Evolutionary conservation across 495 filamentous ascomycete species (phyloP).

Genomic region (Hyaloscypha finlandica): DNA sequence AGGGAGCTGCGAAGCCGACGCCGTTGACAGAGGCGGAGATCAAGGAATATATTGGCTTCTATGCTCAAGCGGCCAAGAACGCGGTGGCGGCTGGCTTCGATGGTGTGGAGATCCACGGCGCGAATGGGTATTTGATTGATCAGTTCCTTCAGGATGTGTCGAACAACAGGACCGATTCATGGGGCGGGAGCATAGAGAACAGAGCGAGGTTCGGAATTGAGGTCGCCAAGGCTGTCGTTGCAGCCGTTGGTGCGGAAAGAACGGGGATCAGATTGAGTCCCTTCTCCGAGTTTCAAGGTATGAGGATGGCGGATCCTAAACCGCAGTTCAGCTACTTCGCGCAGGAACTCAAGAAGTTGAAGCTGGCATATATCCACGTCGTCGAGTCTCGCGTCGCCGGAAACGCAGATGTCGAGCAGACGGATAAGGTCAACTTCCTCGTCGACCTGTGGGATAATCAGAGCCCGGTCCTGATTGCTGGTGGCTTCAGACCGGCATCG

Average conservation of each 20-base stretch:
- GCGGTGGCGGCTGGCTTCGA: slow-evolving; percentile 73
- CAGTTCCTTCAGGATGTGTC: slow-evolving; percentile 67
- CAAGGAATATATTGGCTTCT: slow-evolving; percentile 53
- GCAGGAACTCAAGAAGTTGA: slow-evolving; percentile 50
- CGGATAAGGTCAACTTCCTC: slow-evolving; percentile 54
- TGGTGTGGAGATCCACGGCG: slow-evolving; percentile 73
- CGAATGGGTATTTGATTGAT: slow-evolving; percentile 76
- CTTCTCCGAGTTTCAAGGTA: slow-evolving; percentile 65
- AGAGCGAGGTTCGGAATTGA: slow-evolving; percentile 67
- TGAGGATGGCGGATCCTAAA: slow-evolving; percentile 64
- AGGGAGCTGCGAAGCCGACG: slow-evolving; percentile 42
- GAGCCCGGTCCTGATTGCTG: slow-evolving; percentile 60
- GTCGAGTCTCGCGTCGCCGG: slow-evolving; percentile 51
- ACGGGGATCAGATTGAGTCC: slow-evolving; percentile 67
- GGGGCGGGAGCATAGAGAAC: slow-evolving; percentile 74
- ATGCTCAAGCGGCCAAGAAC: slow-evolving; percentile 60
- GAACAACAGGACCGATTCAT: slow-evolving; percentile 66
- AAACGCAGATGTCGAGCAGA: slow-evolving; percentile 39
- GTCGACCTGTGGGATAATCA: slow-evolving; percentile 50
- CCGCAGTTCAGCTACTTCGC: slow-evolving; percentile 64
- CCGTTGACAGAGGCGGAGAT: slow-evolving; percentile 61
- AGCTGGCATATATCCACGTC: slow-evolving; percentile 67
- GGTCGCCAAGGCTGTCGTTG: slow-evolving; percentile 59
- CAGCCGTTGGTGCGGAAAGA: slow-evolving; percentile 63
- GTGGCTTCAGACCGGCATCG: slow-evolving; percentile 51